Conservation (phyloP, 2,329 filamentous ascomycete species). For the Leptographium galeiforme region DNA sequence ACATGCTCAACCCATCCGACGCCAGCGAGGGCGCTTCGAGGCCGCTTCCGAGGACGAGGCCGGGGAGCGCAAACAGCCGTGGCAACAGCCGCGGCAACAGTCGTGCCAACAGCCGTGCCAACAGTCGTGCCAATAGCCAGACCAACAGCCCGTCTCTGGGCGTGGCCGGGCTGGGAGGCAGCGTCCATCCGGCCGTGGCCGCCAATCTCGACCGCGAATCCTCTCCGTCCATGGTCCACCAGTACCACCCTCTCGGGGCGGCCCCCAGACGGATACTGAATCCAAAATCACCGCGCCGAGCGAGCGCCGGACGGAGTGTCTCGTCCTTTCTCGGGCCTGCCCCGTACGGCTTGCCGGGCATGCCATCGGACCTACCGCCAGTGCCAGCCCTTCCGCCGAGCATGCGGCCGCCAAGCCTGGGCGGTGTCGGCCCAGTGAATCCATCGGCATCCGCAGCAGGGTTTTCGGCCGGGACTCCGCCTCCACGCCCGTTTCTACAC, state of each 20-base stretch:
- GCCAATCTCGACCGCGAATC: background rate
- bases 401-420: background rate
- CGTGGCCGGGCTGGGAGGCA: background rate
- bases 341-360: background rate
- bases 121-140: background rate
- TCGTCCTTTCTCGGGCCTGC: background rate
- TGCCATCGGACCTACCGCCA: constrained; percentile 2
- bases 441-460: background rate
- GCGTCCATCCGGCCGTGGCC: background rate
- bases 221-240: background rate
- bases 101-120: background rate
- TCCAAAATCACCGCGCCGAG: constrained; percentile 43
- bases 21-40: background rate
- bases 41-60: constrained; percentile 9
- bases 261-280: constrained; percentile 33
- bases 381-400: constrained; percentile 5
- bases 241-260: constrained; percentile 12
- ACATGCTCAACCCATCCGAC: constrained; percentile 29
- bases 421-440: background rate
- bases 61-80: constrained; percentile 4
- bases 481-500: constrained; percentile 12
- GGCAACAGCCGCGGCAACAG: constrained; percentile 12
- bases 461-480: constrained; percentile 3
- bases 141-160: background rate
- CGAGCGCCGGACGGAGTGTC: constrained; percentile 27